Conservation (phyloP, 805 yeast genomes). For the Debaryomyces prosopidis region DNA sequence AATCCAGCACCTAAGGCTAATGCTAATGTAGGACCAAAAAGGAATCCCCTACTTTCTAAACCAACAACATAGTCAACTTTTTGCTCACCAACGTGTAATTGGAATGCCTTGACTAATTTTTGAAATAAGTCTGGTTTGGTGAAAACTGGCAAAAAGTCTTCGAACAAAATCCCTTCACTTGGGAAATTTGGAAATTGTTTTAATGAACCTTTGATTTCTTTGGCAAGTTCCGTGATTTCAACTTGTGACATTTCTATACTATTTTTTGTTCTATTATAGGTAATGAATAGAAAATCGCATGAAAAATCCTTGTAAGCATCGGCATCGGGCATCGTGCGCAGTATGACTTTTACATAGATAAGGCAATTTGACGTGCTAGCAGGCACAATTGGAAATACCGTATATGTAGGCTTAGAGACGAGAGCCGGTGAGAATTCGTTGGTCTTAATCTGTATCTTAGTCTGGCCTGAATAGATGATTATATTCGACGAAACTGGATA, state of each 20-base stretch:
- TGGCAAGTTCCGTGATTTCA: conserved; percentile 33
- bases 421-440: too few relatives aligned
- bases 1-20: conserved; percentile 86
- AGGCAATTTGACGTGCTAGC: too few relatives aligned
- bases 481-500: too few relatives aligned
- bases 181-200: conserved; percentile 94
- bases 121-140: conserved; percentile 78
- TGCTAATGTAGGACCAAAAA: conserved; percentile 95
- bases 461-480: too few relatives aligned
- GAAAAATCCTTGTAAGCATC: too few relatives aligned
- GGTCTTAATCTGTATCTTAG: too few relatives aligned
- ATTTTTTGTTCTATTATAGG: too few relatives aligned
- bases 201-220: conserved; percentile 36
- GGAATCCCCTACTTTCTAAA: conserved; percentile 93
- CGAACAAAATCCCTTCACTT: conserved; percentile 85
- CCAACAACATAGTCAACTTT: conserved; percentile 90
- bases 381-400: too few relatives aligned
- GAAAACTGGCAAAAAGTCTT: conserved; percentile 95
- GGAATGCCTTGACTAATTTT: conserved; percentile 77
- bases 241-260: not conserved
- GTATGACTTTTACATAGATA: not conserved
- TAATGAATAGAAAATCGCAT: too few relatives aligned
- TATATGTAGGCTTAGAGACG: too few relatives aligned
- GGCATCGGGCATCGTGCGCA: not conserved
- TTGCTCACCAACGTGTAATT: conserved; percentile 63